A percentile compares a stretch with the other conserved stretches of the same genome.
Conservation (phyloP, 2,329 filamentous ascomycete species). For the Niveomyces coronatus region DNA sequence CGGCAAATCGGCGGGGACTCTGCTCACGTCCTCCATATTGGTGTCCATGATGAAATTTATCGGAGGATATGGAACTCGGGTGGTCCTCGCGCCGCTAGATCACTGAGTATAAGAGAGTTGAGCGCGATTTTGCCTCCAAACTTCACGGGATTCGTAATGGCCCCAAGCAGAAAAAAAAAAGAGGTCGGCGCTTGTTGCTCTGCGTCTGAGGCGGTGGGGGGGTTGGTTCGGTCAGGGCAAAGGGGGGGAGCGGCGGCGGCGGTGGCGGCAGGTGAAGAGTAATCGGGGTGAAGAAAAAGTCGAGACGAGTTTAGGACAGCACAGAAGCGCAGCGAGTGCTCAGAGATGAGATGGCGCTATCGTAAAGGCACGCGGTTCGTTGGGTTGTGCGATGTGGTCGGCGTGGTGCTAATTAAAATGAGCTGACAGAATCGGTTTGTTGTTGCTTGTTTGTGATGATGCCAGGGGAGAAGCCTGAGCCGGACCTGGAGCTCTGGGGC, state of each 20-base stretch:
- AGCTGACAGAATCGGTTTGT: constrained; percentile 2
- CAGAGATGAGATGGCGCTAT: no score
- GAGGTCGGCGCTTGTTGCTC: no score
- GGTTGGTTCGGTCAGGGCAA: constrained; percentile 2
- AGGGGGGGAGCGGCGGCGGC: constrained; percentile 5
- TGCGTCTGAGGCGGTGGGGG: constrained; percentile 10
- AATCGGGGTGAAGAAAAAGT: constrained; percentile 1
- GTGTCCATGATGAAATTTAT: constrained; percentile 77
- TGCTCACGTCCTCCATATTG: constrained; percentile 96
- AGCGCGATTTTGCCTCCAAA: no score
- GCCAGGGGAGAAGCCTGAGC: constrained; percentile 6
- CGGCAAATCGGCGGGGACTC: constrained; percentile 69
- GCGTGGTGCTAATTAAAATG: neutral
- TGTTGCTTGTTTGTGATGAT: constrained; percentile 10
- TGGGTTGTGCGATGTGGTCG: neutral
- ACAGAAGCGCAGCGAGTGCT: no score
- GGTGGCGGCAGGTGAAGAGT: neutral
- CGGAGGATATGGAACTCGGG: constrained; percentile 9
- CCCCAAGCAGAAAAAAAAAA: no score
- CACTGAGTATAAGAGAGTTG: no score
- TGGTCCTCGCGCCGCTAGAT: constrained; percentile 5
- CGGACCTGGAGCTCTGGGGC: neutral
- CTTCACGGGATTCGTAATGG: no score
- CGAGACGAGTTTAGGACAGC: neutral
- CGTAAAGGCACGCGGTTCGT: constrained; percentile 1